These are phyloP conservation scores for Patellifolia procumbens DNA, from an alignment of 179 eudicot species.

Conservation along the genomic window DNA sequence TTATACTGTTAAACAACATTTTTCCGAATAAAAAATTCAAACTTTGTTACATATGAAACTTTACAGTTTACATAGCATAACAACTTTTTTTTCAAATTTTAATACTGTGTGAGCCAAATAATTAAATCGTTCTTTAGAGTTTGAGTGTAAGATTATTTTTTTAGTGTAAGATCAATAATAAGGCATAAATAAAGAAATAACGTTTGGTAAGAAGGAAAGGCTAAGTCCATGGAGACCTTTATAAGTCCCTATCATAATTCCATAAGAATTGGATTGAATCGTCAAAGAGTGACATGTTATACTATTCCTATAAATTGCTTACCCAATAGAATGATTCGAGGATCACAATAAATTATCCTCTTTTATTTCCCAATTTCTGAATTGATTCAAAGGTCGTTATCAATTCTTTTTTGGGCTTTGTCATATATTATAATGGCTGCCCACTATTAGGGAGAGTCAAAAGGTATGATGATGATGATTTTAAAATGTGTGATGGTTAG, in stretches of 20 bases:
- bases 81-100: too few species aligned
- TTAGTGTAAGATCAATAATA: too few species aligned
- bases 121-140: too few species aligned
- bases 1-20: too few species aligned
- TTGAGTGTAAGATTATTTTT: too few species aligned
- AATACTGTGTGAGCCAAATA: too few species aligned
- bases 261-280: background rate
- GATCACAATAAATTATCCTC: background rate
- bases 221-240: background rate
- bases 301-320: background rate
- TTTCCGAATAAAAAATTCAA: too few species aligned
- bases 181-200: background rate
- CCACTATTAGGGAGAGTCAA: conserved; percentile 13
- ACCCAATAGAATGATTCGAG: background rate
- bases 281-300: background rate
- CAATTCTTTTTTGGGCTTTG: conserved; percentile 8
- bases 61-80: too few species aligned
- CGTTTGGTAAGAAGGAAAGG: background rate
- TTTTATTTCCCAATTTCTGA: too few species aligned
- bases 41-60: too few species aligned
- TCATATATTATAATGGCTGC: background rate
- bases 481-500: conserved; percentile 1
- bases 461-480: too few species aligned
- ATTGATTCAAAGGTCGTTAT: background rate
- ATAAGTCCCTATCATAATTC: background rate